phyloP scores from a whole-genome alignment of 805 yeast species.

The Hanseniaspora guilliermondii region DNA sequence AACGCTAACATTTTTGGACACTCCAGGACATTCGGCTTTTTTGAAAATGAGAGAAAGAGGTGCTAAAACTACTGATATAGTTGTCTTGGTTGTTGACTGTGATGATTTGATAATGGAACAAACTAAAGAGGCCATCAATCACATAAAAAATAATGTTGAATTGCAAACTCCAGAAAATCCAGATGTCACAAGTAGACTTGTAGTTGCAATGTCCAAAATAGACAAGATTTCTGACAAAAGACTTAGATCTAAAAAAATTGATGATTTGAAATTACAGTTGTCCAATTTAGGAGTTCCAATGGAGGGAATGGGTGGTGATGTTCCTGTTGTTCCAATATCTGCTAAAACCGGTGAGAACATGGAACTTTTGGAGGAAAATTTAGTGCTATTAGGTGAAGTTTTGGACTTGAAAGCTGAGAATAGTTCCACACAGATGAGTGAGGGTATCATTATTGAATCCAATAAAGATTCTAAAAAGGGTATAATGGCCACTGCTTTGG shows the following conservation, averaged over 20 bases:
- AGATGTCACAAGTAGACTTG: conserved; percentile 36
- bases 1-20: conserved; percentile 78
- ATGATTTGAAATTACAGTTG: conserved; percentile 65
- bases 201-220: conserved; percentile 87
- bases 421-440: conserved; percentile 34
- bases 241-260: conserved; percentile 47
- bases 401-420: conserved; percentile 58
- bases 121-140: conserved; percentile 88
- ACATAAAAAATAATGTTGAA: conserved; percentile 56
- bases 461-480: conserved; percentile 74
- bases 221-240: conserved; percentile 39
- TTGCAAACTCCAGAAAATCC: conserved; percentile 31
- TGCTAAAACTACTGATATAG: conserved; percentile 84
- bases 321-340: conserved; percentile 75
- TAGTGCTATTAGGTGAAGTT: conserved; percentile 72
- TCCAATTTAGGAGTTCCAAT: conserved; percentile 67
- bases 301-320: conserved; percentile 91
- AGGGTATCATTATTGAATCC: conserved; percentile 87
- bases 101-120: conserved; percentile 98
- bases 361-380: conserved; percentile 80
- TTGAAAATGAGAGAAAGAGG: conserved; percentile 94
- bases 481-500: conserved; percentile 69
- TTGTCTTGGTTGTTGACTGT: conserved; percentile 86
- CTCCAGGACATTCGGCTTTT: conserved; percentile 98
- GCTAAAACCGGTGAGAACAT: conserved; percentile 84